Conservation (phyloP, 441 rosid genomes). For the Hura crepitans region DNA sequence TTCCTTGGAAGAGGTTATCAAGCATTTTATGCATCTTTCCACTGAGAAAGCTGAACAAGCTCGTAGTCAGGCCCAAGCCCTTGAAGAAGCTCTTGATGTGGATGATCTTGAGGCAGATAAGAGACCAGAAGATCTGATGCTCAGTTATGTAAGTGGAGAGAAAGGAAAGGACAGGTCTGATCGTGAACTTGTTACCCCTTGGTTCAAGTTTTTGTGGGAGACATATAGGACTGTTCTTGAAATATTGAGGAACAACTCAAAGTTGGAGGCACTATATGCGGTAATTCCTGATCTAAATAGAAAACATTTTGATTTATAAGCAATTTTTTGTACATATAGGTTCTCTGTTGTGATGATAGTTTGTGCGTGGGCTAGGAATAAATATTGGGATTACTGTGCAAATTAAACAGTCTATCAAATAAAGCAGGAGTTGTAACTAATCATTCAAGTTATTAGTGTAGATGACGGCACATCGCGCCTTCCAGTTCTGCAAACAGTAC, state of each 20-base stretch:
- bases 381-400: not conserved
- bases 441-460: conserved; percentile 28
- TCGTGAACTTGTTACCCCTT: conserved; percentile 91
- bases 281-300: conserved; percentile 35
- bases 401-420: not conserved
- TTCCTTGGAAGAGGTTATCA: conserved; percentile 97
- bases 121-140: conserved; percentile 93
- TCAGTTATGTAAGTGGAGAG: conserved; percentile 96
- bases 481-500: conserved; percentile 96
- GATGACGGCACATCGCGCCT: conserved; percentile 99
- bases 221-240: conserved; percentile 97
- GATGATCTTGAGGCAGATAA: conserved; percentile 98
- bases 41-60: conserved; percentile 97
- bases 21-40: conserved; percentile 87
- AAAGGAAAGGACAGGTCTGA: conserved; percentile 98
- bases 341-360: not conserved
- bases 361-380: not conserved
- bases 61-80: conserved; percentile 76
- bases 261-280: conserved; percentile 94
- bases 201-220: conserved; percentile 99
- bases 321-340: not conserved
- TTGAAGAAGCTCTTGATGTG: conserved; percentile 96
- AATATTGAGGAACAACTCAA: conserved; percentile 85
- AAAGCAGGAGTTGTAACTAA: conserved; percentile 2
- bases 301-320: not conserved